Conservation (phyloP, 306 rosid genomes). For the Casuarina equisetifolia region DNA sequence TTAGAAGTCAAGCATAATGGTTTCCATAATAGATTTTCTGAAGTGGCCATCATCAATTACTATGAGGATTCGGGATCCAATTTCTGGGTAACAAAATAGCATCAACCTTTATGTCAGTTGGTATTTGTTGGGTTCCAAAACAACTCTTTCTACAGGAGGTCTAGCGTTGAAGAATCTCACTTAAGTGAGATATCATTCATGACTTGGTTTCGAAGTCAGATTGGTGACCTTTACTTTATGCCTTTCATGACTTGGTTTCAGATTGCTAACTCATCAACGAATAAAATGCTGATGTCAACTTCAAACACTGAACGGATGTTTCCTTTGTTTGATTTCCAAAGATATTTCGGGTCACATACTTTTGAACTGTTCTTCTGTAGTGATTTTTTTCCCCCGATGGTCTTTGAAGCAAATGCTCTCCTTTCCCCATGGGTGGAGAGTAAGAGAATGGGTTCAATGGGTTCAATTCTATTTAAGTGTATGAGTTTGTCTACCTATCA, state of each 20-base stretch:
- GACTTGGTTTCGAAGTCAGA: background rate
- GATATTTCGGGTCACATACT: background rate
- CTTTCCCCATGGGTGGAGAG: background rate
- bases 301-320: background rate
- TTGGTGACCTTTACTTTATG: background rate
- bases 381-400: background rate
- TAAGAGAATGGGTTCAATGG: background rate
- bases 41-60: background rate
- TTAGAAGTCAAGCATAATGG: background rate
- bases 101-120: background rate
- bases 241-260: background rate
- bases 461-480: background rate
- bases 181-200: background rate
- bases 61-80: background rate
- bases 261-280: no score
- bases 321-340: background rate
- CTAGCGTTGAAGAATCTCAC: background rate
- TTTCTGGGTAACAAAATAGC: background rate
- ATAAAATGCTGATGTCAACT: background rate
- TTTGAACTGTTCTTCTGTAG: background rate
- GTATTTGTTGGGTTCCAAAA: background rate
- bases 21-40: conserved; percentile 6
- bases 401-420: background rate
- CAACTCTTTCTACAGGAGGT: background rate
- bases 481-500: background rate